A percentile compares a stretch with the other conserved stretches of the same genome.
phyloP scores from a whole-genome alignment of 2,329 filamentous ascomycete species.

The Ceratocystis variospora region DNA sequence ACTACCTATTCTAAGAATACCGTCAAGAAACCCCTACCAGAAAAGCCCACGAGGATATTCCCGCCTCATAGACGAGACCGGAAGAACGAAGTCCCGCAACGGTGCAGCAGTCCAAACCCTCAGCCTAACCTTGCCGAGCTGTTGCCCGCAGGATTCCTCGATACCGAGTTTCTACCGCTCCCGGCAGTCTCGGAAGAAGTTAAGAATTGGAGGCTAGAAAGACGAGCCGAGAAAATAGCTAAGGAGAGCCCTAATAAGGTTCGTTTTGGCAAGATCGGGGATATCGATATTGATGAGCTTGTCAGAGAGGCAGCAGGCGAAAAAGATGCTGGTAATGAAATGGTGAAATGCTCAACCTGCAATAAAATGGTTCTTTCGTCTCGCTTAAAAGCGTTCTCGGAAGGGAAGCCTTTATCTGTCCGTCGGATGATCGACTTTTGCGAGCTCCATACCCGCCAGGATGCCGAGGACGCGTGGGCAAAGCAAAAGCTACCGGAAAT shows the following conservation, averaged over 20 bases:
- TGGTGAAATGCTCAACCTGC: constrained; percentile 50
- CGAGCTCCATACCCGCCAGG: constrained; percentile 42
- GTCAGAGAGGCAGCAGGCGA: constrained; percentile 3
- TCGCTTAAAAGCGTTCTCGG: constrained; percentile 40
- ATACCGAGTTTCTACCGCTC: background rate
- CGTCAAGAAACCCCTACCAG: background rate
- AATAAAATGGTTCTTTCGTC: constrained; percentile 41
- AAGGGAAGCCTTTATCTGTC: constrained; percentile 38
- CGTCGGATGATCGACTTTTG: constrained; percentile 51
- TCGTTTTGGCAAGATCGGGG: background rate
- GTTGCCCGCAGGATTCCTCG: background rate
- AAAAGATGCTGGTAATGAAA: constrained; percentile 1
- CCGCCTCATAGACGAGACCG: background rate
- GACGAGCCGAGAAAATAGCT: background rate
- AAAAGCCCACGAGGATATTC: background rate
- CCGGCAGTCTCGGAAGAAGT: background rate
- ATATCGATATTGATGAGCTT: constrained; percentile 3
- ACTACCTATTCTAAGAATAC: background rate
- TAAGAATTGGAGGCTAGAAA: background rate
- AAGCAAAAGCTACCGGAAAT: constrained; percentile 54
- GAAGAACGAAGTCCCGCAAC: background rate
- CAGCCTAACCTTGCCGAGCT: constrained; percentile 1
- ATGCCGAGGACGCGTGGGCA: constrained; percentile 36
- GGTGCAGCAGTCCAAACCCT: background rate
- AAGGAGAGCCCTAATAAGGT: background rate